A percentile compares a stretch with the other conserved stretches of the same genome.
phyloP scores from a whole-genome alignment of 2,329 filamentous ascomycete species.

The Hypoxylon sp. region DNA sequence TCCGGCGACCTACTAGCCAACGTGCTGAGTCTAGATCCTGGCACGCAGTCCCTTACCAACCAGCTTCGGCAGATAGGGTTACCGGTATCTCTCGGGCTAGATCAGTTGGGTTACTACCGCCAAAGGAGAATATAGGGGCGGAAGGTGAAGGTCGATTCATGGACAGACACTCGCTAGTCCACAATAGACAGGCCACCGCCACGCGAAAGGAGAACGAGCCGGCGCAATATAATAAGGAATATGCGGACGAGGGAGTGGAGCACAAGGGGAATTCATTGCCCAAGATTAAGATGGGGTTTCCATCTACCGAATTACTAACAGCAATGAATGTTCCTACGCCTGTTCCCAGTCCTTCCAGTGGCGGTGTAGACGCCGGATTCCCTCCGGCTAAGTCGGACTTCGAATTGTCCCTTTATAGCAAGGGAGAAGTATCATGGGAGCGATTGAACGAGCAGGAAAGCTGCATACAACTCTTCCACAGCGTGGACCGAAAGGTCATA shows the following conservation, averaged over 20 bases:
- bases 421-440: slow-evolving; percentile 42
- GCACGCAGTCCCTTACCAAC: not conserved
- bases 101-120: not conserved
- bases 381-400: slow-evolving; percentile 27
- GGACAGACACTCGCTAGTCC: not conserved
- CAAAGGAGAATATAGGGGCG: not conserved
- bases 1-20: not conserved
- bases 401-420: slow-evolving; percentile 45
- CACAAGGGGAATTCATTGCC: not conserved
- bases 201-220: not conserved
- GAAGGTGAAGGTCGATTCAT: not conserved
- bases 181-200: not conserved
- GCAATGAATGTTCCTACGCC: not conserved
- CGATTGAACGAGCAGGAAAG: slow-evolving; percentile 22
- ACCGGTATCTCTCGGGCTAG: not conserved
- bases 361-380: not conserved
- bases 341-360: not conserved
- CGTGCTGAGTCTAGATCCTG: not conserved
- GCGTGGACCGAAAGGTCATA: slow-evolving; percentile 33
- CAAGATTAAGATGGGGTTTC: not conserved
- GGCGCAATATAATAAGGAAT: not conserved
- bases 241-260: not conserved
- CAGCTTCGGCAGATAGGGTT: slow-evolving; percentile 1
- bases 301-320: not conserved
- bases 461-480: slow-evolving; percentile 43